Percentiles rank a stretch among this genome's conserved stretches.
Evolutionary conservation across 108 stramenopile species (phyloP).

Genomic region (Nitzschia palea): DNA sequence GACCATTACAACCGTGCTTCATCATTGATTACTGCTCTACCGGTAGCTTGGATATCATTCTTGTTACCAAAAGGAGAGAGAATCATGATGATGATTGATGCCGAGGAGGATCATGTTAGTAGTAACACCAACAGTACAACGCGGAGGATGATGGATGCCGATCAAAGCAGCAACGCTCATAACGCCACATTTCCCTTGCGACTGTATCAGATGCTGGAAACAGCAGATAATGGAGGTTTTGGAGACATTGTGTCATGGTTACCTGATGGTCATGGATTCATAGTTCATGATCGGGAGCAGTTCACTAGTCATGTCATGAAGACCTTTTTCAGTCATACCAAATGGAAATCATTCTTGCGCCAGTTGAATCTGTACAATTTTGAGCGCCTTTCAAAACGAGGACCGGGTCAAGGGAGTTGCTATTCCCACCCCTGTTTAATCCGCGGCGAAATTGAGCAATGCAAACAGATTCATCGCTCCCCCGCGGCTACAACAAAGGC

Average conservation of each 20-base stretch:
- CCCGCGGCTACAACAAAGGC: no score
- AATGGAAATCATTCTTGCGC: constrained; percentile 54
- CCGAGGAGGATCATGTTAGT: no score
- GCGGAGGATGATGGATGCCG: not conserved
- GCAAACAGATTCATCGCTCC: not conserved
- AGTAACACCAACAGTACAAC: no score
- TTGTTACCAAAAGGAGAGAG: no score
- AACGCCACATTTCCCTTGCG: constrained; percentile 16
- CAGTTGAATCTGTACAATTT: constrained; percentile 40
- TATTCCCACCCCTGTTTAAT: not conserved
- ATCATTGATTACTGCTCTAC: no score
- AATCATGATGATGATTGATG: no score
- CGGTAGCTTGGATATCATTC: no score
- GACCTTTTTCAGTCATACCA: constrained; percentile 45
- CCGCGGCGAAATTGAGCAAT: not conserved
- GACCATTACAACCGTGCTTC: no score
- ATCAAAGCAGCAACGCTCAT: no score
- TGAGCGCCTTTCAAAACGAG: constrained; percentile 8
- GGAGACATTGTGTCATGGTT: constrained; percentile 56
- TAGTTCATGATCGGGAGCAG: constrained; percentile 45
- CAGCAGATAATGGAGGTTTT: constrained; percentile 38
- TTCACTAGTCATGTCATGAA: constrained; percentile 50
- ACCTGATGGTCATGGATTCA: constrained; percentile 59
- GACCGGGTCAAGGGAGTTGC: not conserved
- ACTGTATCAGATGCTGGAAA: constrained; percentile 50